phyloP scores from a whole-genome alignment of 2,329 filamentous ascomycete genomes.

The Dothistroma pini region DNA sequence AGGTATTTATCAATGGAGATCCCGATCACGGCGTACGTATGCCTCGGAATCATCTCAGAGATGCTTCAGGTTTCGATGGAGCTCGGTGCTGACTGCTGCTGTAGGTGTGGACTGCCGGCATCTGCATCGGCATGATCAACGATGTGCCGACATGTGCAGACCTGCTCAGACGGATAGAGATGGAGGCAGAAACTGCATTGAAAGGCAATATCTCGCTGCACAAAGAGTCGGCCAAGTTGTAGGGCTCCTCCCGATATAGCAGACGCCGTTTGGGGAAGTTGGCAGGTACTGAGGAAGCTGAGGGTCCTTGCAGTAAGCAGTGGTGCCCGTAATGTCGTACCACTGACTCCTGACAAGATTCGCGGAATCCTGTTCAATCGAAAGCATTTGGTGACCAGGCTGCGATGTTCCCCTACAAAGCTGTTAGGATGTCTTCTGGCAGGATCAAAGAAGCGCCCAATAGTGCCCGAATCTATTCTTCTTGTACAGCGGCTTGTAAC shows the following conservation, averaged over 20 bases:
- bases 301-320: neutral
- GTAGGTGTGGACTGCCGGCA: slow-evolving; percentile 93
- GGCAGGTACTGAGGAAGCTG: neutral
- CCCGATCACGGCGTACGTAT: slow-evolving; percentile 75
- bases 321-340: neutral
- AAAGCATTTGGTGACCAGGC: no score
- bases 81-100: neutral
- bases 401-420: no score
- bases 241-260: neutral
- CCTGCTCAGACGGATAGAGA: slow-evolving; percentile 44
- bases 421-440: no score
- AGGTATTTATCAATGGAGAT: slow-evolving; percentile 93
- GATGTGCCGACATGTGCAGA: slow-evolving; percentile 47
- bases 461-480: neutral
- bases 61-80: neutral
- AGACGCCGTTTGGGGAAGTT: neutral
- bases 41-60: neutral
- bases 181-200: slow-evolving; percentile 32
- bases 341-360: no score
- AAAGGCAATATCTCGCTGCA: neutral
- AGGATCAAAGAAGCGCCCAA: no score
- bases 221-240: neutral
- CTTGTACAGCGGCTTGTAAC: neutral
- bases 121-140: slow-evolving; percentile 67
- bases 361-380: no score